Base-by-base conservation (phyloP, 257 asterid species). In the Przewalskia tangutica region DNA sequence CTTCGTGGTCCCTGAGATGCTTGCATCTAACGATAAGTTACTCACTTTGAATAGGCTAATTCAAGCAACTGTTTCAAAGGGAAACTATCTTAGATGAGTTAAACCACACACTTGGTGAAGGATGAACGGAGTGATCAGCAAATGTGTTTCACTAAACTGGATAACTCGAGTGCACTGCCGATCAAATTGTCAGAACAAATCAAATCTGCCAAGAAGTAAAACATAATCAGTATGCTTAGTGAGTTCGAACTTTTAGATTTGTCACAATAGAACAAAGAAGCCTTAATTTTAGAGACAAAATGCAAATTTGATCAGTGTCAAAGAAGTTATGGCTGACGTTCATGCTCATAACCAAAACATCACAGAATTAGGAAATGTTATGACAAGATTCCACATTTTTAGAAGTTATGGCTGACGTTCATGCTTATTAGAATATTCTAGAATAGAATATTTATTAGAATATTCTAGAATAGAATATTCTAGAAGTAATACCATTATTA, bases 1-100 rank as follows among this genome's bases (percentile, higher is more conserved):
- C 86, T 46, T 86, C 84, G 88, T 63, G 91, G 89, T 71, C 82
- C 90, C 82, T 88, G 94, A 67, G 97, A 86, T 83, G 95, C 85
- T 87, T 84, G 92, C 98, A 96, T 93, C 86, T 85, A 84, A 67
- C 80, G 36, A 40, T 82, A 79, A 82, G 64, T 53, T 48, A 42
- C 80, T 40, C 60, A 27, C 68, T 11, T 11, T 7, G n/a, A 7
- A n/a, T 58, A 58, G 34, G 23, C 64, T 58, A 58, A n/a, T 58
- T n/a, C 64, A 58, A 58, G 64, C 64, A 58, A 9, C 77, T n/a
- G 38, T 55, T 16, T n/a, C 60, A 73, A 73, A 48, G 79, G 58
- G 48, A 71, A 17, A 18, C n/a, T 4, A n/a, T 27, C n/a, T 27
- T 63, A 12, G 6, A 63, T 63, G 5, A 27, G n/a, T n/a, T 5